Base-by-base conservation (phyloP, 2,329 filamentous ascomycete species). In the Bipolaris bicolor region DNA sequence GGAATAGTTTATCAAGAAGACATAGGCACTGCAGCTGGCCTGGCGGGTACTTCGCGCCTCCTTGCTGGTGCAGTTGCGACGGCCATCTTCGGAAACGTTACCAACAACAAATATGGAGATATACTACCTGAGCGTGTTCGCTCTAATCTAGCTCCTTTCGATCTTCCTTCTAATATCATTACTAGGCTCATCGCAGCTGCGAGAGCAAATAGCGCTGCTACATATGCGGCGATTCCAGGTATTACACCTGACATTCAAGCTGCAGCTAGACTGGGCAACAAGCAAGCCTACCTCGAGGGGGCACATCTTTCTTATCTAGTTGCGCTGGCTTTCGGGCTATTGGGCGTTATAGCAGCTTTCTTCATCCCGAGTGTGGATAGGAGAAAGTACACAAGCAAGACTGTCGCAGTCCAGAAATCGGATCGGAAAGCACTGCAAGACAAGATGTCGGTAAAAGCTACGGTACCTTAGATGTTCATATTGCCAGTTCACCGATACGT, bases 1-100 rank as follows among this genome's bases (percentile, higher is more conserved):
- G 68, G 69, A 13, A 71, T 71, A 33, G 66, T 71, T 2, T 67
- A 69, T 31, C 69, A 72, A 45, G 66, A 71, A 48, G 68, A 71
- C 11, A 72, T 72, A 33, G 69, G 70, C n/a, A 72, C 69, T 10
- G 70, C 68, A 3, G 69, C 69, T 4, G 70, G 70, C 41, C 64
- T 72, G 1, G 67, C 69, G 2, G 69, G 68, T 26, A 71, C 70
- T n/a, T 66, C 62, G 5, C 65, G 69, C 5, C 61, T 73, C 0
- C 68, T 72, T 18, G 65, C 69, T 24, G 69, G 69, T 15, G 69
- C 68, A 5, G 58, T 72, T 10, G 69, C 70, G 29, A 73, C 68
- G 2, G 68, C 68, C 7, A 71, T 70, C 3, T 71, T 70, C 52
- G 59, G 58, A 41, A 70, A 69, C 31, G 63, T 71, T 0, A 71